Base-by-base conservation (phyloP, 768 basidiomycete genomes). In the Inosperma sp. region DNA sequence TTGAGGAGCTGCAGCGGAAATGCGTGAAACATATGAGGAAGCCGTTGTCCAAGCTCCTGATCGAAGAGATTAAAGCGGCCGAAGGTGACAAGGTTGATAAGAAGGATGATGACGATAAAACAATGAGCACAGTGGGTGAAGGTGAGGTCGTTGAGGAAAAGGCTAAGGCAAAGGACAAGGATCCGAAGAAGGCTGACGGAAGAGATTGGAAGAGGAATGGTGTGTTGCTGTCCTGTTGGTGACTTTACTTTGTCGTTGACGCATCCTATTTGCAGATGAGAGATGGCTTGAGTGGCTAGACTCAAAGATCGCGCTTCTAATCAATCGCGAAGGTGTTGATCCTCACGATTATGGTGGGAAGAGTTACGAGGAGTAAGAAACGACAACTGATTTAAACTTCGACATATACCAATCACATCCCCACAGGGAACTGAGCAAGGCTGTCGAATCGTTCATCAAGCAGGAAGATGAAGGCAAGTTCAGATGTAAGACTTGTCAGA, bases 381-480 rank as follows among this genome's bases (percentile, higher is more conserved):
- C 10, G 16, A 47, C n/a, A n/a, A n/a, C 29, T 42, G 29, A 55
- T 35, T 44, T 36, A 27, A 25, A 30, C 40, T 50, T 21, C 17
- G 14, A 13, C 9, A 45, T 9, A 16, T 23, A 33, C 49, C 57
- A 46, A 60, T 51, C 13, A 46, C 9, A 3, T 26, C 55, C 59
- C n/a, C 44, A 5, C 62, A 96, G 94, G 58, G 93, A 94, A 64
- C 72, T 94, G 44, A 77, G 81, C 44, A 90, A 85, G 61, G 77
- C 84, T 10, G 83, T 86, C 19, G 87, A 88, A 49, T 84, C 84
- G 2, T 78, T 78, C 65, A 80, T 98, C 66, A 94, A 94, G 70
- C 88, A 93, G 65, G 95, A 98, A 68, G 95, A 97, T 58, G 92
- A 95, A 68, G 90, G 86, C 61, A 98, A 96, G 65, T 98, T 89